Conservation (phyloP, 306 rosid species). For the Notholithocarpus densiflorus region DNA sequence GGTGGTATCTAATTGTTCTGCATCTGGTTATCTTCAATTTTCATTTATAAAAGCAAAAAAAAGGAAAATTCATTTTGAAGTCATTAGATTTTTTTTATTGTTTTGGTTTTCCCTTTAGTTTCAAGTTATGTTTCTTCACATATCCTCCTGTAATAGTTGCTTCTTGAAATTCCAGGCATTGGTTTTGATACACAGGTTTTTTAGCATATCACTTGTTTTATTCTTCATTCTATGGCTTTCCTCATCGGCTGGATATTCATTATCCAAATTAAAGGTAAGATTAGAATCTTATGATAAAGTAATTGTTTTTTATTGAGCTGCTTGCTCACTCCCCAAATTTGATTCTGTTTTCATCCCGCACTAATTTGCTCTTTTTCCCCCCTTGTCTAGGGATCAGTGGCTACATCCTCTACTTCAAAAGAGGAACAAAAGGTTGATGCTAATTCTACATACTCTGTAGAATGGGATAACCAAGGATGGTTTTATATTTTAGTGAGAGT, state of each 20-base stretch:
- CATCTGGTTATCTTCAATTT: no score
- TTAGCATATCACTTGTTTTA: constrained; percentile 76
- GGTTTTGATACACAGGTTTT: constrained; percentile 98
- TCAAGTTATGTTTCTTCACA: constrained; percentile 16
- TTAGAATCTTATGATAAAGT: constrained; percentile 22
- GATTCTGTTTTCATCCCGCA: constrained; percentile 15
- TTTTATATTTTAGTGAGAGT: constrained; percentile 79
- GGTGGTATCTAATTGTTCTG: no score
- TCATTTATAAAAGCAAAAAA: not conserved
- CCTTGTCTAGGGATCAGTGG: constrained; percentile 41
- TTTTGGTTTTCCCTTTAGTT: not conserved
- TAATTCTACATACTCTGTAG: constrained; percentile 35
- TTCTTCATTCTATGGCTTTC: constrained; percentile 75
- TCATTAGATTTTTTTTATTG: not conserved
- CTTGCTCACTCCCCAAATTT: constrained; percentile 11
- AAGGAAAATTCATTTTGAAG: no score
- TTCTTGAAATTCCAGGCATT: constrained; percentile 93
- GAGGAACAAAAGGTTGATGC: constrained; percentile 42
- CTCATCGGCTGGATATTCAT: constrained; percentile 55
- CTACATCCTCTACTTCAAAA: constrained; percentile 31
- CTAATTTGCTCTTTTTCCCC: constrained; percentile 27
- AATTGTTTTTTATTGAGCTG: constrained; percentile 16
- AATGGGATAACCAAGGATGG: constrained; percentile 79
- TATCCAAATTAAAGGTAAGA: constrained; percentile 44
- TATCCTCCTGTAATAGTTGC: constrained; percentile 44